A percentile compares a stretch with the other conserved stretches of the same genome.
Conservation (phyloP, 768 basidiomycete species). For the Phanerochaete carnosa region DNA sequence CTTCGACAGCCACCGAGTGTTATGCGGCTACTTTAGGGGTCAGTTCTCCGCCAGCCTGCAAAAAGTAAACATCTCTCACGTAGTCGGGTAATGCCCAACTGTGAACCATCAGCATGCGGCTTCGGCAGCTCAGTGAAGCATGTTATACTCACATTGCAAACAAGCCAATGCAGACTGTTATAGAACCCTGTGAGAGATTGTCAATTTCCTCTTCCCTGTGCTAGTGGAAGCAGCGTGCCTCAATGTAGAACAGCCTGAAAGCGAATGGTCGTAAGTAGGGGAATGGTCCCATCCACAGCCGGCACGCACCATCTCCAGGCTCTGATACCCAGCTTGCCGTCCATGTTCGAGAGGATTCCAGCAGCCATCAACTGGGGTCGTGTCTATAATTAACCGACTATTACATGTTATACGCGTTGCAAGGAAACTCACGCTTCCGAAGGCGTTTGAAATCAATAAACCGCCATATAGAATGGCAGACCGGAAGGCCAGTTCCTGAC, state of each 20-base stretch:
- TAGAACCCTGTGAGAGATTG: constrained; percentile 42
- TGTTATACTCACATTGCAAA: constrained; percentile 48
- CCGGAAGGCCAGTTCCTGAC: constrained; percentile 62
- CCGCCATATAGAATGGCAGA: constrained; percentile 60
- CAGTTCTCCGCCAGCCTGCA: not conserved
- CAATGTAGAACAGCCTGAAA: constrained; percentile 66
- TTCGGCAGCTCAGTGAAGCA: not conserved
- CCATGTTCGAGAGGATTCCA: constrained; percentile 68
- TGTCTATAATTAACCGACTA: not conserved
- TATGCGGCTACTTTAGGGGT: constrained; percentile 42
- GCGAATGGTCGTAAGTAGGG: not conserved
- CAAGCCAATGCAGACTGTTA: constrained; percentile 60
- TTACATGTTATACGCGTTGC: not conserved
- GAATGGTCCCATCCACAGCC: not conserved
- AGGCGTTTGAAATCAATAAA: constrained; percentile 61
- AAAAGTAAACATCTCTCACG: constrained; percentile 31
- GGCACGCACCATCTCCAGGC: constrained; percentile 64
- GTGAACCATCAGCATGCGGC: not conserved
- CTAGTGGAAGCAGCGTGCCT: constrained; percentile 33
- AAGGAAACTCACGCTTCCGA: constrained; percentile 51
- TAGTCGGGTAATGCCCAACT: constrained; percentile 62
- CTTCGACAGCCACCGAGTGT: constrained; percentile 55
- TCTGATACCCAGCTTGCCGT: constrained; percentile 60
- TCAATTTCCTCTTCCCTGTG: not conserved
- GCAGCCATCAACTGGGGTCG: constrained; percentile 58